Base-by-base conservation (phyloP, 192 early-diverging fungal genomes). In the Podila epicladia region DNA sequence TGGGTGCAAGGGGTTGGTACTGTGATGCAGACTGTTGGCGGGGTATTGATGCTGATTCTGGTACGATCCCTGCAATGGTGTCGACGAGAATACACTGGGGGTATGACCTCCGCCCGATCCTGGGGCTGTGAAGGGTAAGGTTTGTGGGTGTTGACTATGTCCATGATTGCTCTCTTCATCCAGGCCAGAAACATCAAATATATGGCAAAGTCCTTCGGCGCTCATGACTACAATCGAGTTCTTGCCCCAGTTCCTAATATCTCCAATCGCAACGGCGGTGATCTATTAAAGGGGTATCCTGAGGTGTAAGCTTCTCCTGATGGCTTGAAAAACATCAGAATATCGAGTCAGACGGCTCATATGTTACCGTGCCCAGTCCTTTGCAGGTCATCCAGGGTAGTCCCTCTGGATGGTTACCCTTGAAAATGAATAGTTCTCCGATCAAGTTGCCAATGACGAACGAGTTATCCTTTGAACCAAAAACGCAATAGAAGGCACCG, bases 371-470 rank as follows among this genome's bases (percentile, higher is more conserved):
- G 35, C 88, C 88, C 28, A 90, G 75, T 38, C 83, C 84, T 60
- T 74, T 82, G 61, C 87, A 88, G 32, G 82, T 82, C 31, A 83
- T 63, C 31, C 83, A 75, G 37, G 88, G 87, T 17, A 73, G 28
- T 4, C 87, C 87, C 17, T 75, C 61, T 2, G 68, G 59, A 38
- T 86, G 75, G 11, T 85, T 84, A 33, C 87, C 87, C 79, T 90
- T 90, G 49, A 88, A 90, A 19, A 90, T 83, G 59, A 86, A 85
- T 0, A 90, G 73, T 51, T 88, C 87, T 22, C 88, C 88, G 45
- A 86, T 84, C 49, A 90, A 59, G 67, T 90, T 90, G 28, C 88
- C 88, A 62, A 90, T 87, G 9, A 90, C 87, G 82, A 90, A 90
- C 74, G 87, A 87, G 71, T 87, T 88, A 48, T 87, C 87, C 87